Conservation (phyloP, 2,329 filamentous ascomycete genomes). For the Sporothrix protearum region DNA sequence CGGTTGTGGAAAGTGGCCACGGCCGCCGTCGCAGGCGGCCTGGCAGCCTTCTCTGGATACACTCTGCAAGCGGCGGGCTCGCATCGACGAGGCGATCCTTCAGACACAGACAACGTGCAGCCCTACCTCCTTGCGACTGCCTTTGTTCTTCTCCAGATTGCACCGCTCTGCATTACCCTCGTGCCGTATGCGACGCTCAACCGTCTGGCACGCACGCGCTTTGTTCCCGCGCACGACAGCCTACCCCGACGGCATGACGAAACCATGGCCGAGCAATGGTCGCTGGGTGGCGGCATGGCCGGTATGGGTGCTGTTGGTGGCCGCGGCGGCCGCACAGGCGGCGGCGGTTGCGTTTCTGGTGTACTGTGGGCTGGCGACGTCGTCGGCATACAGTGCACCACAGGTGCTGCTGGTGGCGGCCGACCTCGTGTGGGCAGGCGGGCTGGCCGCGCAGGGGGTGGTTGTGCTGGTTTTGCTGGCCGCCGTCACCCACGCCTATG, state of each 20-base stretch:
- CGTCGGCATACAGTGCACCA: neutral
- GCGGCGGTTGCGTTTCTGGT: neutral
- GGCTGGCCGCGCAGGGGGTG: neutral
- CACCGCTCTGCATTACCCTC: neutral
- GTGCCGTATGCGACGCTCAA: neutral
- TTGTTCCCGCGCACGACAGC: constrained; percentile 10
- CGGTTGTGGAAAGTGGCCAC: constrained; percentile 2
- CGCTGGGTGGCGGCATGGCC: constrained; percentile 2
- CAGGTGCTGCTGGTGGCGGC: neutral
- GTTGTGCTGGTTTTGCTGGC: neutral
- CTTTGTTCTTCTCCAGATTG: neutral
- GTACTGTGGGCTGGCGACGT: neutral
- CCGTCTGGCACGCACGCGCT: neutral
- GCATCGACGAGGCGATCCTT: neutral
- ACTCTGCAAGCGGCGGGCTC: neutral
- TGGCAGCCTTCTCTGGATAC: neutral
- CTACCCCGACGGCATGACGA: neutral
- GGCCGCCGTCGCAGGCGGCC: neutral
- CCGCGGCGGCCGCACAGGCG: constrained; percentile 1
- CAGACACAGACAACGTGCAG: neutral
- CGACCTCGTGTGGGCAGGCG: constrained; percentile 1
- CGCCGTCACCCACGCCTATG: neutral
- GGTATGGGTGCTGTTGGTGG: constrained; percentile 6
- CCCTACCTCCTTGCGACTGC: neutral
- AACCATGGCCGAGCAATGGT: constrained; percentile 3